A percentile compares a stretch with the other conserved stretches of the same genome.
Evolutionary conservation across 23 red algal genomes (phyloP).

Genomic region (Gracilariopsis chorda): DNA sequence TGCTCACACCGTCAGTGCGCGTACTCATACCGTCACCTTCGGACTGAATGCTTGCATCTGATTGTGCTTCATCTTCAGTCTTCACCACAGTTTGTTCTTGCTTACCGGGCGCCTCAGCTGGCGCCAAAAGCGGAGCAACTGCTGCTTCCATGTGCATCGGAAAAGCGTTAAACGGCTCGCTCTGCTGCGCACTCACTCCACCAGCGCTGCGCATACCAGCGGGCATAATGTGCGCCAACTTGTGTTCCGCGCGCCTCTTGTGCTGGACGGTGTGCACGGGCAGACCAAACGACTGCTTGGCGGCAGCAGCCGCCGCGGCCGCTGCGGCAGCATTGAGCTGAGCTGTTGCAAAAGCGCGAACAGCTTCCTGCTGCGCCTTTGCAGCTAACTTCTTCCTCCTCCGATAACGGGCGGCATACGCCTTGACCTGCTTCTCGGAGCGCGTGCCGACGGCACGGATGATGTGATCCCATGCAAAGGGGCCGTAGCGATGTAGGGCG

Average conservation of each 20-base stretch:
- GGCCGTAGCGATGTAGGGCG: constrained; percentile 42
- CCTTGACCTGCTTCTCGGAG: constrained; percentile 66
- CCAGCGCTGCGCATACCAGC: background rate
- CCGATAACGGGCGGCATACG: constrained; percentile 55
- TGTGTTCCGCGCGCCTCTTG: background rate
- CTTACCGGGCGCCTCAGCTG: too few species aligned
- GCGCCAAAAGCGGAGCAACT: too few species aligned
- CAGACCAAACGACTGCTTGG: background rate
- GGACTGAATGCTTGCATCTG: too few species aligned
- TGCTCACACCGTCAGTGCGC: too few species aligned
- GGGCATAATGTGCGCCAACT: background rate
- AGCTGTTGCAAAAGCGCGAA: background rate
- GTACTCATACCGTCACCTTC: too few species aligned
- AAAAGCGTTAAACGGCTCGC: too few species aligned
- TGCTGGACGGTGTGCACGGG: background rate
- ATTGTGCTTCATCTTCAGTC: too few species aligned
- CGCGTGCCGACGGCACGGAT: constrained; percentile 47
- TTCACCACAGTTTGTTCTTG: too few species aligned
- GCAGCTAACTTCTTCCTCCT: constrained; percentile 51
- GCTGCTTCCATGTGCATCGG: too few species aligned
- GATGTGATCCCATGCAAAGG: constrained; percentile 61
- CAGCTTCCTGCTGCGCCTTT: constrained; percentile 1
- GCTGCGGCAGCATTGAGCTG: background rate
- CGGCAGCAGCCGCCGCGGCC: background rate
- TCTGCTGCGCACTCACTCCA: background rate